Percentiles rank a stretch among this genome's conserved stretches.
These are phyloP conservation scores for Picochlorum sp. DNA, from an alignment of 139 green algal species.

Conservation along the genomic window DNA sequence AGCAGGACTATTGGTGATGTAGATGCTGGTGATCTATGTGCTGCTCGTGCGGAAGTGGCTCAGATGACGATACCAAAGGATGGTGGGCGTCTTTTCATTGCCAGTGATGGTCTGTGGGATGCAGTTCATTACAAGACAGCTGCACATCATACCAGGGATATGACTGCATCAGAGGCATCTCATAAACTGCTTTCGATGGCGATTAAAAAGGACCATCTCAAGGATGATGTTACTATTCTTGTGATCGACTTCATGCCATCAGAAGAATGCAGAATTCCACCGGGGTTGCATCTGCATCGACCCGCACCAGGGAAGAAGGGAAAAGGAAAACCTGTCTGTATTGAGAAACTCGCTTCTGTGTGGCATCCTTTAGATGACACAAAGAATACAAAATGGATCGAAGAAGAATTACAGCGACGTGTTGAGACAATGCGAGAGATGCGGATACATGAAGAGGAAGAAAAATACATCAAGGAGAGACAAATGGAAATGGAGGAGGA, in stretches of 20 bases:
- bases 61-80: constrained; percentile 58
- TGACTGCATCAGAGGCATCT: constrained; percentile 40
- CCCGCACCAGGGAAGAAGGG: not conserved
- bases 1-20: constrained; percentile 69
- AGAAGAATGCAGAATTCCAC: constrained; percentile 10
- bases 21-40: constrained; percentile 35
- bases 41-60: constrained; percentile 48
- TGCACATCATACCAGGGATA: constrained; percentile 33
- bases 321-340: not conserved
- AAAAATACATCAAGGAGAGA: not conserved
- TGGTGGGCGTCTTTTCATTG: constrained; percentile 77
- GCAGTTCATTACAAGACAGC: constrained; percentile 59
- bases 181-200: constrained; percentile 38
- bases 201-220: constrained; percentile 35
- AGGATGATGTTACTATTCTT: constrained; percentile 53
- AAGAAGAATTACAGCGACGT: too few relatives aligned
- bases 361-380: constrained; percentile 16
- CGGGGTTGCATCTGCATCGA: not conserved
- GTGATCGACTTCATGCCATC: constrained; percentile 51
- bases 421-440: not conserved
- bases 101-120: constrained; percentile 88
- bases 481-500: not conserved
- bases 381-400: not conserved
- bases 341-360: constrained; percentile 17
- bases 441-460: not conserved